Evolutionary conservation across 2,329 filamentous ascomycete species (phyloP), one percentile per base, ranked within the genome.

Genomic region (Exophiala dermatitidis): DNA sequence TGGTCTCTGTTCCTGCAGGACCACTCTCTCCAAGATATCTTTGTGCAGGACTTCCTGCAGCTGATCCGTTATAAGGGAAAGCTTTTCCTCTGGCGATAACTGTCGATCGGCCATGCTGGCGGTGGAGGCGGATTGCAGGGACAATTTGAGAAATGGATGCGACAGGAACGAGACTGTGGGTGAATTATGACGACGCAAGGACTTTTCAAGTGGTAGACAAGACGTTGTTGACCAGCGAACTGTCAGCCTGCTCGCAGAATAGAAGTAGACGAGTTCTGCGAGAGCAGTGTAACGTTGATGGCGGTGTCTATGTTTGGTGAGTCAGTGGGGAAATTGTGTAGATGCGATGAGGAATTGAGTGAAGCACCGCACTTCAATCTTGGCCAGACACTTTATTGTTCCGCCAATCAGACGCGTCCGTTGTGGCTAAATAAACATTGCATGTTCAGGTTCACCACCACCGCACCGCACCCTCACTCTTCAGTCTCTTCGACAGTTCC

Each of bases 41-140:
- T 81, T 80, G 66, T 90, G 90, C 57, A 95, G 79, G 43, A 89
- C 78, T 75, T 95, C 90, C 61, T 86, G 82, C 53, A 94, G 76
- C 70, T 93, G 91, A 68, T 84, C 81, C 61, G 80, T 83, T 74
- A 95, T 93, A 66, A 95, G 78, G 51, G 77, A 77, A 63, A 91
- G 76, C 68, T 84, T 84, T 71, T 88, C 81, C 57, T 79, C 50
- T 29, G 63, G 62, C 1, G 56, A 57, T 28, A 67, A 45, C 49
- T 65, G 63, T 58, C 53, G 56, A 28, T 51, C 46, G 43, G 59
- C 61, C 61, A 63, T 63, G 48, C 10, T 50, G 51, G 58, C 5
- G 2, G 19, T 19, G 19, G 1, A 19, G 19, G 6, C 7, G 19
- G 7, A 5, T 38, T n/a, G 49, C 33, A 40, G 46, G 41, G 48